Evolutionary conservation across 2,329 filamentous ascomycete species (phyloP).

Genomic region (Beauveria caledonica): DNA sequence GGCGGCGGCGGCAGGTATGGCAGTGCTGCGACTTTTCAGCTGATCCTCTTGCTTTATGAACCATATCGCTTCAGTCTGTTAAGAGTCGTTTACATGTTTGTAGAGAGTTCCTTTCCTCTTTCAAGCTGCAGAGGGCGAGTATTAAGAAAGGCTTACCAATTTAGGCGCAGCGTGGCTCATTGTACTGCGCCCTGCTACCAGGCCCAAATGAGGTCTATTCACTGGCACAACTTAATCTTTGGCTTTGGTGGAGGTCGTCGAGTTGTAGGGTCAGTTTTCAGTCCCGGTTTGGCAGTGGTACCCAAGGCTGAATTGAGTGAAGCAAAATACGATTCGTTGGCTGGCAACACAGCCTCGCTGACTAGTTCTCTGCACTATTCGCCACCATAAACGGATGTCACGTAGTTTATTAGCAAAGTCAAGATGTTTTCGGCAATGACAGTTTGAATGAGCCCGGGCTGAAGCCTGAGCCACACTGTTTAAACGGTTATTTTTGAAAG

Average conservation of each 20-base stretch:
- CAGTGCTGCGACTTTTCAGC: constrained; percentile 3
- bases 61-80: neutral
- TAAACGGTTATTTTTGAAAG: too few relatives aligned
- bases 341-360: too few relatives aligned
- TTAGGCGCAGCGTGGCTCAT: neutral
- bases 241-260: neutral
- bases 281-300: neutral
- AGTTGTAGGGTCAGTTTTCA: neutral
- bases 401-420: too few relatives aligned
- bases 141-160: neutral
- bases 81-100: too few relatives aligned
- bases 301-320: neutral
- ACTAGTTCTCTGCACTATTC: too few relatives aligned
- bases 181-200: neutral
- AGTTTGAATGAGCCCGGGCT: too few relatives aligned
- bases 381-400: too few relatives aligned
- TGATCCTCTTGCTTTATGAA: neutral
- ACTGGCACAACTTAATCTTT: neutral
- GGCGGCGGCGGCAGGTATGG: constrained; percentile 14
- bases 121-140: neutral
- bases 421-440: too few relatives aligned
- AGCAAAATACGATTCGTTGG: neutral
- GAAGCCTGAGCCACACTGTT: too few relatives aligned
- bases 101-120: neutral
- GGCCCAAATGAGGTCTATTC: neutral